A percentile compares a stretch with the other conserved stretches of the same genome.
Evolutionary conservation across 2,329 filamentous ascomycete species (phyloP).

Genomic region (Neocatenulostroma microsporum): DNA sequence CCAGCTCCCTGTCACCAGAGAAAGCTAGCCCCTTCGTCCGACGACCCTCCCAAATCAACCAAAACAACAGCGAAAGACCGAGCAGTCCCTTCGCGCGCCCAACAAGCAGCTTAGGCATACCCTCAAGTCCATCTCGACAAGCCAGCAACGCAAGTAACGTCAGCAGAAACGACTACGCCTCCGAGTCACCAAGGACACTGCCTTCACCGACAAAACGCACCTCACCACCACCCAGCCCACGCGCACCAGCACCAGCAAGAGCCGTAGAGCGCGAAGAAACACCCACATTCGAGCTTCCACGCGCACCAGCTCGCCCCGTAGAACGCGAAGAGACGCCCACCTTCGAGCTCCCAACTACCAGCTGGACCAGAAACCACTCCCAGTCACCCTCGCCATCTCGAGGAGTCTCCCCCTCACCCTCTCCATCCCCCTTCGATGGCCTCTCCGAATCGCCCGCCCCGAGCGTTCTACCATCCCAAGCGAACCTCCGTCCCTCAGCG

Average conservation of each 20-base stretch:
- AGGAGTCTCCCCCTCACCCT: neutral
- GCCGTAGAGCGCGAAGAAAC: conserved; percentile 4
- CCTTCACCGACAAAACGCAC: conserved; percentile 3
- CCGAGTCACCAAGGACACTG: conserved; percentile 1
- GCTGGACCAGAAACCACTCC: too few relatives aligned
- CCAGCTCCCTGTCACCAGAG: conserved; percentile 23
- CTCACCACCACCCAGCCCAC: conserved; percentile 1
- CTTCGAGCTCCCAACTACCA: neutral
- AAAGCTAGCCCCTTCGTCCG: conserved; percentile 29
- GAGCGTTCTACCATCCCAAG: conserved; percentile 23
- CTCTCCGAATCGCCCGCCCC: conserved; percentile 20
- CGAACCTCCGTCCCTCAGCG: conserved; percentile 30
- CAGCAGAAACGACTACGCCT: conserved; percentile 2
- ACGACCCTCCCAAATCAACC: conserved; percentile 28
- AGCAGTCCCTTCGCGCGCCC: conserved; percentile 30
- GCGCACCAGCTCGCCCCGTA: neutral
- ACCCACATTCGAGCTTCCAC: neutral
- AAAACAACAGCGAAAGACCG: conserved; percentile 20
- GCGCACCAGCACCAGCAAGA: neutral
- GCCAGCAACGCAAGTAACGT: conserved; percentile 15
- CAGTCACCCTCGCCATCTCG: neutral
- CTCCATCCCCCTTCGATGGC: conserved; percentile 15
- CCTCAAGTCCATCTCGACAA: conserved; percentile 16
- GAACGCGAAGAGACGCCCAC: conserved; percentile 4
- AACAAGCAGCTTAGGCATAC: conserved; percentile 24